A percentile compares a stretch with the other conserved stretches of the same genome.
Conservation (phyloP, 768 basidiomycete species). For the Podaxis sp. region DNA sequence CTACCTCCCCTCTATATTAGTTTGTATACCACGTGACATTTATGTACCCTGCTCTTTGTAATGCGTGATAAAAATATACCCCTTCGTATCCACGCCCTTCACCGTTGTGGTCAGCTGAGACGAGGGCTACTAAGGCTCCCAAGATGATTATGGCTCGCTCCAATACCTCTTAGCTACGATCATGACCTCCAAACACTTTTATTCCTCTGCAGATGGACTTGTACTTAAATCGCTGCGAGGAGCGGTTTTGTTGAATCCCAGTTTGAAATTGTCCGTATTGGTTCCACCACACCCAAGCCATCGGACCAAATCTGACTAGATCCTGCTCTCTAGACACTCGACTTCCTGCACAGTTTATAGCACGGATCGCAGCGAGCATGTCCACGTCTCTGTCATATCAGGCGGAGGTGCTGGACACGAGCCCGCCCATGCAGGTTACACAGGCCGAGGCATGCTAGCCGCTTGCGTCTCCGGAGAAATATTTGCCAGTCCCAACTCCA, state of each 20-base stretch:
- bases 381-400: constrained; percentile 40
- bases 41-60: not conserved
- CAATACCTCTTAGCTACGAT: not conserved
- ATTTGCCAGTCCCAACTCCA: constrained; percentile 63
- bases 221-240: constrained; percentile 44
- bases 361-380: constrained; percentile 19
- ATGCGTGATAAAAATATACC: not conserved
- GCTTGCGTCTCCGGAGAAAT: constrained; percentile 62
- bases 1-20: too few species aligned
- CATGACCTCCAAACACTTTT: constrained; percentile 46
- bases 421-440: constrained; percentile 58
- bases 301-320: not conserved
- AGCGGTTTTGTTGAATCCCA: constrained; percentile 39
- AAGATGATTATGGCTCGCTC: not conserved
- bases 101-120: not conserved
- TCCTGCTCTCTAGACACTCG: constrained; percentile 28
- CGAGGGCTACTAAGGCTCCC: not conserved
- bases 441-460: constrained; percentile 54
- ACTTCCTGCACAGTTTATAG: constrained; percentile 37
- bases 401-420: constrained; percentile 61
- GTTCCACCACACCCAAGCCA: not conserved
- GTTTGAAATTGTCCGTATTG: constrained; percentile 34
- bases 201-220: constrained; percentile 38
- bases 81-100: not conserved
- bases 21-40: too few species aligned